These are phyloP conservation scores for Calendula officinalis DNA, from an alignment of 129 eudicot genomes.

Conservation along the genomic window DNA sequence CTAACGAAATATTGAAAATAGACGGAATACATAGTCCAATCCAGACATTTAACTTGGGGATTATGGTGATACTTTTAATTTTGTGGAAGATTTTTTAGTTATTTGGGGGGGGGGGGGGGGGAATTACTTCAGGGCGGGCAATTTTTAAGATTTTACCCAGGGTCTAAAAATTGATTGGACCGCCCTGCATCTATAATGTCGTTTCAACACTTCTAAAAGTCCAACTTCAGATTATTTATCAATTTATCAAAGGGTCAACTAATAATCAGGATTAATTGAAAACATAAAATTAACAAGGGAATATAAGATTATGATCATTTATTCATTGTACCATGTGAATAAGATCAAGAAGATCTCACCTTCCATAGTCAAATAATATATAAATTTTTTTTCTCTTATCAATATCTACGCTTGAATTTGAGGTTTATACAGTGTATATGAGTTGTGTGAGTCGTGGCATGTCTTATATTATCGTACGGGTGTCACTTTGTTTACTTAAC, in stretches of 20 bases:
- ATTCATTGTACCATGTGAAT: constrained; percentile 30
- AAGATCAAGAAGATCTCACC: constrained; percentile 39
- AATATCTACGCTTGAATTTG: constrained; percentile 22
- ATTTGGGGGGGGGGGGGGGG: no score
- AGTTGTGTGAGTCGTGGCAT: constrained; percentile 22
- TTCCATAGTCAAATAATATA: constrained; percentile 30
- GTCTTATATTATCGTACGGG: background rate
- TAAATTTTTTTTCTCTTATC: constrained; percentile 13
- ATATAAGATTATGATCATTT: constrained; percentile 23
- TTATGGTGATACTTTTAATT: no score
- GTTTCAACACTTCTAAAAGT: background rate
- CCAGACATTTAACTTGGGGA: no score
- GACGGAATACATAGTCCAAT: no score
- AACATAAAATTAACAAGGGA: constrained; percentile 12
- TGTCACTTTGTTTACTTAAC: constrained; percentile 5
- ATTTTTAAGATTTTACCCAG: no score
- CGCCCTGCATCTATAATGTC: background rate
- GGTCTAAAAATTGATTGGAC: no score
- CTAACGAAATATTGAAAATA: no score
- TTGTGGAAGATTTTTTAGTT: no score
- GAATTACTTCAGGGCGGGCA: no score
- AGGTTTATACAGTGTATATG: constrained; percentile 28
- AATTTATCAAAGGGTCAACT: constrained; percentile 20
- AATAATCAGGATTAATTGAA: background rate
- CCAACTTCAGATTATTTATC: constrained; percentile 12